phyloP scores from a whole-genome alignment of 441 rosid species.

The Corymbia calophylla region DNA sequence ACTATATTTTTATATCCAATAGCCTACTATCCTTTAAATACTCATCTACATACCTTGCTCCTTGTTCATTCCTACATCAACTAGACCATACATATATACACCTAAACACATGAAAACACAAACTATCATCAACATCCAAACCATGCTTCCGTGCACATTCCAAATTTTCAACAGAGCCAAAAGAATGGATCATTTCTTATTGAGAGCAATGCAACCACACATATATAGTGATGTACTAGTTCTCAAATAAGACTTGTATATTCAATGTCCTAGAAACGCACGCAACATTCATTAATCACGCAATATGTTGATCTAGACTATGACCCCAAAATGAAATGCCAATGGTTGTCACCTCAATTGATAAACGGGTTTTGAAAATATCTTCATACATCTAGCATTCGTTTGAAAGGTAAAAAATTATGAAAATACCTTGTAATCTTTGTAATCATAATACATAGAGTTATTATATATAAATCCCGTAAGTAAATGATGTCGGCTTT shows the following conservation, averaged over 20 bases:
- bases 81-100: neutral
- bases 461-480: neutral
- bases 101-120: neutral
- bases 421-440: neutral
- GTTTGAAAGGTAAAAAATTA: neutral
- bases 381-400: neutral
- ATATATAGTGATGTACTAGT: neutral
- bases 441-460: neutral
- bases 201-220: neutral
- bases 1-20: neutral
- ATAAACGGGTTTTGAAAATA: neutral
- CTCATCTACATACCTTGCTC: neutral
- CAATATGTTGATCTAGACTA: neutral
- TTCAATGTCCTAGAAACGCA: neutral
- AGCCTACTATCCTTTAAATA: neutral
- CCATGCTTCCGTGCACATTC: accelerated
- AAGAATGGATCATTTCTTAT: neutral
- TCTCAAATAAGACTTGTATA: neutral
- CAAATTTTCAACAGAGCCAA: neutral
- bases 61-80: neutral
- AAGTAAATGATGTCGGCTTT: neutral
- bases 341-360: neutral
- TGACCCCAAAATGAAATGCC: neutral
- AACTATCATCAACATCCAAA: neutral
- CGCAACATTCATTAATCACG: neutral